phyloP scores from a whole-genome alignment of 441 rosid species.

The Caryocar brasiliense region DNA sequence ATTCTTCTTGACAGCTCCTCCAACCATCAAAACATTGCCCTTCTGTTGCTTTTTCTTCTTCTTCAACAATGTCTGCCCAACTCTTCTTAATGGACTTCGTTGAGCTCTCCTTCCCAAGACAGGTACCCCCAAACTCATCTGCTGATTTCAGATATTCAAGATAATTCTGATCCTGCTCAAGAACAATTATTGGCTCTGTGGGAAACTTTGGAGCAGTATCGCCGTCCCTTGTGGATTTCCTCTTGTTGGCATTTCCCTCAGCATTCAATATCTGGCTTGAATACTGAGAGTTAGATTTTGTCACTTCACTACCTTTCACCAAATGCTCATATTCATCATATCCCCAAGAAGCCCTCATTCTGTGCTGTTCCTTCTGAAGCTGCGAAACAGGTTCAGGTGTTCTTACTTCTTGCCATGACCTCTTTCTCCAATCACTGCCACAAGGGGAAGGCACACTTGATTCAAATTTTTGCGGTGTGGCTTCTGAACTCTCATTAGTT shows the following conservation, averaged over 20 bases:
- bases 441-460: slow-evolving; percentile 2
- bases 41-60: slow-evolving; percentile 36
- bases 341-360: not conserved
- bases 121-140: not conserved
- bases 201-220: not conserved
- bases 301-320: not conserved
- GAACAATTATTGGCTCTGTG: not conserved
- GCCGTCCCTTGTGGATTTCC: not conserved
- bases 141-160: not conserved
- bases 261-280: not conserved
- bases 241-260: not conserved
- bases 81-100: slow-evolving; percentile 27
- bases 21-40: not conserved
- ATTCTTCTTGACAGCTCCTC: slow-evolving; percentile 16
- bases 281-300: not conserved
- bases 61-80: slow-evolving; percentile 83
- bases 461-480: not conserved
- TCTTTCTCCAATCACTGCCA: slow-evolving; percentile 7
- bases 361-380: not conserved
- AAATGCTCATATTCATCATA: not conserved
- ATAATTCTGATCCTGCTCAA: not conserved
- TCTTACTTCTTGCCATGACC: not conserved
- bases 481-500: not conserved
- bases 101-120: not conserved
- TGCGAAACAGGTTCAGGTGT: not conserved